Evolutionary conservation across 768 basidiomycete genomes (phyloP).

Genomic region (Roridomyces roridus): DNA sequence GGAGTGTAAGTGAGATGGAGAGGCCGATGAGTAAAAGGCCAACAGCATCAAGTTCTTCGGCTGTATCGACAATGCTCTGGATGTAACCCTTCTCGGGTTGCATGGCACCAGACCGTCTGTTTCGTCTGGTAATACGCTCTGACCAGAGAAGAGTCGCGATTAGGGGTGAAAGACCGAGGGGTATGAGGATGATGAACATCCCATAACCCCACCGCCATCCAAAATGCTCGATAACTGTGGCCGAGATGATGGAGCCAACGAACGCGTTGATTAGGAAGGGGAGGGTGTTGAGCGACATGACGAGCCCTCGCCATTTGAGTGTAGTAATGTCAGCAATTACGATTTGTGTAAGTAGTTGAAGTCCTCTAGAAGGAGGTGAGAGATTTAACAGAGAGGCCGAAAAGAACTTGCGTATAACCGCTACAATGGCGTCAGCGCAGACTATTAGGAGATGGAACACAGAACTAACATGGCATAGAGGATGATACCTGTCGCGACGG

Average conservation of each 20-base stretch:
- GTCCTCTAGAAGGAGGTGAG: conserved; percentile 42
- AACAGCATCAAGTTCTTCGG: conserved; percentile 50
- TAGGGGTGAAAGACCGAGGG: conserved; percentile 54
- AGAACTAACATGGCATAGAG: conserved; percentile 58
- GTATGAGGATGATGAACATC: conserved; percentile 65
- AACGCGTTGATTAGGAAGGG: conserved; percentile 71
- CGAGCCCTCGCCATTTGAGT: conserved; percentile 57
- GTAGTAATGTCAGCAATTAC: conserved; percentile 69
- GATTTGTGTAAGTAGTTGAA: conserved; percentile 69
- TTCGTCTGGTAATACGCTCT: conserved; percentile 51
- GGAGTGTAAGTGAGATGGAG: conserved; percentile 55
- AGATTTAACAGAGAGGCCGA: conserved; percentile 28
- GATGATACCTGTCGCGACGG: conserved; percentile 60
- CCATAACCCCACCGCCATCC: conserved; percentile 77
- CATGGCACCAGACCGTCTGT: conserved; percentile 32
- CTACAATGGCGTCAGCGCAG: conserved; percentile 40
- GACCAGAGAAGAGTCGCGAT: conserved; percentile 63
- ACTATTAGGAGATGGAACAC: conserved; percentile 16
- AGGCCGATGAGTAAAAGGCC: conserved; percentile 59
- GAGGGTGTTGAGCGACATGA: conserved; percentile 44
- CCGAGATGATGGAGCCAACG: conserved; percentile 67
- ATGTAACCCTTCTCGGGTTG: conserved; percentile 16
- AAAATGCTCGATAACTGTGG: conserved; percentile 43
- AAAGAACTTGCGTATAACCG: conserved; percentile 59
- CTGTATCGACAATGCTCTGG: conserved; percentile 29